These are phyloP conservation scores for Apophysomyces elegans DNA, from an alignment of 371 early-diverging fungal genomes.

Conservation along the genomic window DNA sequence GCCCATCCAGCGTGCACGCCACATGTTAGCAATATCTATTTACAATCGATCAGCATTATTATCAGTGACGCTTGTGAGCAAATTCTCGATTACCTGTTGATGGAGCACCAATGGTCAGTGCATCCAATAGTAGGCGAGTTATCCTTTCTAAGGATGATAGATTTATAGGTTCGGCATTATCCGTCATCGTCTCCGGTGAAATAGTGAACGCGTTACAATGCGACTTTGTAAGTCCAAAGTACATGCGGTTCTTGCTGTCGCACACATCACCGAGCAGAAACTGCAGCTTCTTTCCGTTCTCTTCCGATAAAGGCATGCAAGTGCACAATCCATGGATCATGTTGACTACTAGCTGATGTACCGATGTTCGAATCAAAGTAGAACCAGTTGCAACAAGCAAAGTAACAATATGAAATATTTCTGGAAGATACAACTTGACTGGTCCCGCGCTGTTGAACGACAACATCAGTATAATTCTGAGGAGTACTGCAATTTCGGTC, in stretches of 20 bases:
- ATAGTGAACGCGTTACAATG: conserved; percentile 71
- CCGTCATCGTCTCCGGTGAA: conserved; percentile 60
- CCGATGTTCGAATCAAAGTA: conserved; percentile 78
- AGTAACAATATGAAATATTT: conserved; percentile 80
- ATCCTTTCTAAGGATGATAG: conserved; percentile 77
- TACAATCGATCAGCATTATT: conserved; percentile 41
- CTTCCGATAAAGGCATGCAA: conserved; percentile 54
- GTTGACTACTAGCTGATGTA: conserved; percentile 88
- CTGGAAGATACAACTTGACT: conserved; percentile 78
- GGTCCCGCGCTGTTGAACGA: conserved; percentile 79
- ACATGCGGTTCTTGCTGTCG: conserved; percentile 73
- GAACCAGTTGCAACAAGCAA: conserved; percentile 82
- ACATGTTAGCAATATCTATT: conserved; percentile 70
- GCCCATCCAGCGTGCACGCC: conserved; percentile 91
- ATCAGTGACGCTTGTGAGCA: conserved; percentile 26
- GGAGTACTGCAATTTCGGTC: conserved; percentile 83
- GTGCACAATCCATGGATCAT: conserved; percentile 83
- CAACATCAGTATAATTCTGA: conserved; percentile 81
- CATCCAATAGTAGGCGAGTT: conserved; percentile 75
- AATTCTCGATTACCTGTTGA: conserved; percentile 54
- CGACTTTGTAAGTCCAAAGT: conserved; percentile 77
- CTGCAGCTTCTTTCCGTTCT: conserved; percentile 57
- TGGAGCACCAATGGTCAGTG: conserved; percentile 73
- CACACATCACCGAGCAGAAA: conserved; percentile 69
- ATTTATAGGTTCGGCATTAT: conserved; percentile 64